Base-by-base conservation (phyloP, 495 filamentous ascomycete genomes). In the Penicillium cataractarum region DNA sequence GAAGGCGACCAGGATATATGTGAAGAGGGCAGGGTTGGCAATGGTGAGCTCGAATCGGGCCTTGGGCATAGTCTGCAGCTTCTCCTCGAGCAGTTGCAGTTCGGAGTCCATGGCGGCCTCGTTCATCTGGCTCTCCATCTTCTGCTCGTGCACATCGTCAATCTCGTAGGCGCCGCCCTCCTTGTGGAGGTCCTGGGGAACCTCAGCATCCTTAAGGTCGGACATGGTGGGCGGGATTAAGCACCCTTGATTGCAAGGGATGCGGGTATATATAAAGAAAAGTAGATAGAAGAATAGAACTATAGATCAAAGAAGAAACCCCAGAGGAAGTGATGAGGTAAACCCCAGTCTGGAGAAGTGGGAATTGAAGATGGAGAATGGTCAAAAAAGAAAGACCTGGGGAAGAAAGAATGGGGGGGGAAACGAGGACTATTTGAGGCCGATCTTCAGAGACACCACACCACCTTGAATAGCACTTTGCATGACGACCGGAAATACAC, bases 1-100 rank as follows among this genome's bases (percentile, higher is more conserved):
- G 65, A 88, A 87, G 31, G 76, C 84, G n/a, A 87, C 85, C 10
- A 88, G 78, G 15, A 88, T 66, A 68, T 78, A 87, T 35, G 84
- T 87, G 65, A 86, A 88, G 48, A 70, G 40, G 37, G 70, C 73
- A 0, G 81, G 81, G 62, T 78, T 79, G 40, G 70, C 60, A 32
- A 76, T 50, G 2, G 63, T 71, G 24, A 78, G 46, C 22, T 75
- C 67, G 27, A 77, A 67, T 42, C 65, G 62, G n/a, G 71, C 54
- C 61, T 66, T 67, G 55, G 73, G 76, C 27, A 74, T 9, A 7
- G 61, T 50, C 27, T 65, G 68, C 26, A 74, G 39, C 49, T 74
- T 66, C 12, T 65, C 66, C 63, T 80, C 77, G 1, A 80, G 70
- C 42, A 70, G 67, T 19, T 62, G 55, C 8, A 79, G 48, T 55